Base-by-base conservation (phyloP, 352 stramenopile species). In the Globisporangium canariense region DNA sequence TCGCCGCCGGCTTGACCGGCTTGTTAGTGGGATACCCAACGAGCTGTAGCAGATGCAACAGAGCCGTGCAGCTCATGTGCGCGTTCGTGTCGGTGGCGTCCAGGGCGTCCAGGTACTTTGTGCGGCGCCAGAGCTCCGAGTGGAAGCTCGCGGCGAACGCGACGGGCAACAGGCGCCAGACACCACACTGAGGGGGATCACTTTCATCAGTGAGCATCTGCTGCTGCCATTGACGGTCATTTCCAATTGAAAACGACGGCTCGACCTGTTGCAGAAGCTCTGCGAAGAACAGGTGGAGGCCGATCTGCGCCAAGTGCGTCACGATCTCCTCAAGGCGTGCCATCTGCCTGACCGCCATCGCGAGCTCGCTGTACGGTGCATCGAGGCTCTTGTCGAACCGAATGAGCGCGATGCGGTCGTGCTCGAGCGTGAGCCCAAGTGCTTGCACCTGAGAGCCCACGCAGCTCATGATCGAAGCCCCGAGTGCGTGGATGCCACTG, bases 11-110 rank as follows among this genome's bases (percentile, higher is more conserved):
- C 14, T 38, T 20, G n/a, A 14, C 18, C 3, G 32, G 13, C 8
- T 6, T 32, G 5, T 10, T 46, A 28, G 25, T 28, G 6, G 18
- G 6, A 32, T 41, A 16, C 36, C n/a, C 32, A 3, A 47, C 46
- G 11, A 58, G 32, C 25, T n/a, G 54, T 25, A 67, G 55, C 34
- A 67, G n/a, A 3, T 62, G 16, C 36, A 64, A 32, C 40, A 84
- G 73, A 9, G 77, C 81, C 0, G 70, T 47, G 13, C 68, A 73
- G 54, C 77, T 65, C 60, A 86, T 59, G 63, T 89, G 81, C 38
- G 70, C 74, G 34, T 90, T 90, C 22, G 70, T 86, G 47, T 82
- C 69, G 0, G 68, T 76, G 2, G 78, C 76, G 36, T 83, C 77
- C 2, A 71, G 43, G n/a, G 20, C 62, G 0, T 55, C 60, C 28